These are phyloP conservation scores for Mucor racemosus DNA, from an alignment of 371 early-diverging fungal species.

Conservation along the genomic window DNA sequence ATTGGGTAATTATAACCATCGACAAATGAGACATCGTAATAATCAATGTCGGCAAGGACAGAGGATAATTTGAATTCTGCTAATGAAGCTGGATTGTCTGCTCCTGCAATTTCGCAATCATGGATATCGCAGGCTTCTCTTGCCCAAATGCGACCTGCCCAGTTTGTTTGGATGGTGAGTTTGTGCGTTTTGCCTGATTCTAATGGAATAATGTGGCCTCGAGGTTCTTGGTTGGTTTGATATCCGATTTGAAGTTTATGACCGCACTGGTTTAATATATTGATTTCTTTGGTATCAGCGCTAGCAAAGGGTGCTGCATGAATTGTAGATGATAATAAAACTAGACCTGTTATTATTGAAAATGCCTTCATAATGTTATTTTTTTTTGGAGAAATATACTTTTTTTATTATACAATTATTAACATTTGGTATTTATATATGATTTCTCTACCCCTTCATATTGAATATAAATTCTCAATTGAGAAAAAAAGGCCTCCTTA, in stretches of 20 bases:
- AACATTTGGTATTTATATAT: background rate
- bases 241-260: conserved; percentile 28
- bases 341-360: background rate
- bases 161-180: conserved; percentile 19
- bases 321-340: background rate
- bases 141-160: conserved; percentile 48
- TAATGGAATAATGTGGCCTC: conserved; percentile 11
- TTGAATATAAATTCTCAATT: conserved; percentile 4
- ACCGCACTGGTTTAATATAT: conserved; percentile 23
- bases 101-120: conserved; percentile 31
- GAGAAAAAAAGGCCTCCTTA: background rate
- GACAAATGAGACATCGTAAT: conserved; percentile 49
- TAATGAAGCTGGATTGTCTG: conserved; percentile 38
- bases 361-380: background rate
- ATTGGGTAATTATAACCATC: conserved; percentile 35
- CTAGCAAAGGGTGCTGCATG: background rate
- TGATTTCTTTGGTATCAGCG: conserved; percentile 19
- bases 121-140: conserved; percentile 32
- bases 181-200: conserved; percentile 1
- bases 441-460: background rate
- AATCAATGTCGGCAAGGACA: conserved; percentile 32
- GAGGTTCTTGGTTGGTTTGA: conserved; percentile 35
- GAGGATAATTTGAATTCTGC: conserved; percentile 46
- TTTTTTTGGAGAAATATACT: background rate
- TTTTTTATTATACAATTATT: background rate